Evolutionary conservation across 345 rosid genomes (phyloP), one percentile per base, ranked within the genome.

Genomic region (Atalantia buxifolia): DNA sequence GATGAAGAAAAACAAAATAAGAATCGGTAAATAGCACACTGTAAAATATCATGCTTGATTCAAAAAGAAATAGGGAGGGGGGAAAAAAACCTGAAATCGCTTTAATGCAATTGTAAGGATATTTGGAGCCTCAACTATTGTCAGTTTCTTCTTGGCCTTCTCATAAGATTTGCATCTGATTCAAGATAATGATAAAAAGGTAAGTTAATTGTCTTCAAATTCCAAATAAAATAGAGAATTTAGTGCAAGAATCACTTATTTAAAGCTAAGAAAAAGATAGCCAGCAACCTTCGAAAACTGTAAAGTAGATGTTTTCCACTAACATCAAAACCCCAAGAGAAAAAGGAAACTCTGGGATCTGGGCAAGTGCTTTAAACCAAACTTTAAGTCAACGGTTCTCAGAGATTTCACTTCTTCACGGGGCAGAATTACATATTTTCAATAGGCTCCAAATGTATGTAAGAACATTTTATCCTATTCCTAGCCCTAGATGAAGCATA

Each of bases 91-190:
- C 98, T 92, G 98, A 85, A 92, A 97, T 69, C 99, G 88, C 87
- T 97, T 97, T 40, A 97, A 90, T n/a, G 92, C 94, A 85, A 97
- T 92, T 4, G 99, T 97, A 71, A 97, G 98, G 72, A 97, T 84
- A 85, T 97, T 97, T 16, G 99, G 98, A 75, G 98, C 98, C 83
- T 94, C 98, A 33, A 77, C 71, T 73, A 97, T 80, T 67, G 89
- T 90, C 85, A 97, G 83, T 85, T 91, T 93, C 92, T 97, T 97
- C 85, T 87, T 94, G 79, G 98, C 99, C 74, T 87, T 92, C 84
- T 86, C 97, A 64, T 93, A 93, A 35, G 98, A 85, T 75, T 90
- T 92, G 83, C 99, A 97, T 81, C 99, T 94, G 86, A 80, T 68
- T 59, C 50, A 71, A 81, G 70, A 33, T 72, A 50, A 74, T 5